Percentiles rank a stretch among this genome's conserved stretches.
Evolutionary conservation across 2,329 filamentous ascomycete species (phyloP).

Genomic region (Boeremia exigua): DNA sequence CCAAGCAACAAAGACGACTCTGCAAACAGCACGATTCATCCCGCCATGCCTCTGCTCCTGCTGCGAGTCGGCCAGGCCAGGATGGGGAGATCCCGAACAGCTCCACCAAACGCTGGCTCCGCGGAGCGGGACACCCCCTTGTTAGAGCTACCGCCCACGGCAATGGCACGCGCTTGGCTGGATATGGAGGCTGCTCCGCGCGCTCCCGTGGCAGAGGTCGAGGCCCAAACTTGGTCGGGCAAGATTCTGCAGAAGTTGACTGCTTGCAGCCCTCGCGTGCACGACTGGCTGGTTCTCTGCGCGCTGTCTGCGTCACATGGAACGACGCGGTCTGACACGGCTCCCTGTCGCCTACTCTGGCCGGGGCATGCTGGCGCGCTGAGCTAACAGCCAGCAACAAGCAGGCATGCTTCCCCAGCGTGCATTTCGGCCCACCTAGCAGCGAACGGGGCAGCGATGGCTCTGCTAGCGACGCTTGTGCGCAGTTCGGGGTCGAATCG

Average conservation of each 20-base stretch:
- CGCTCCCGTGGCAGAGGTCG: slow-evolving; percentile 22
- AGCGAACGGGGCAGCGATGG: slow-evolving; percentile 29
- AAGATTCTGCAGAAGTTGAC: slow-evolving; percentile 15
- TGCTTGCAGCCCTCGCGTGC: slow-evolving; percentile 25
- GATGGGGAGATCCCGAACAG: slow-evolving; percentile 1
- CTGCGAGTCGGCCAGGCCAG: neutral
- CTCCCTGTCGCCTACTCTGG: slow-evolving; percentile 5
- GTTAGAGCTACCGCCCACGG: slow-evolving; percentile 20
- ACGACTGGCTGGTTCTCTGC: slow-evolving; percentile 13
- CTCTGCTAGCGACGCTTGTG: slow-evolving; percentile 34
- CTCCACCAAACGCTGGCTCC: slow-evolving; percentile 14
- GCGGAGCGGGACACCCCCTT: slow-evolving; percentile 14
- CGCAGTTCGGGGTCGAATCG: slow-evolving; percentile 31
- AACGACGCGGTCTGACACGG: neutral
- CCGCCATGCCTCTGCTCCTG: neutral
- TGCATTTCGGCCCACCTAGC: slow-evolving; percentile 22
- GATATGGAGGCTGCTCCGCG: slow-evolving; percentile 14
- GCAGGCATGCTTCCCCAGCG: slow-evolving; percentile 14
- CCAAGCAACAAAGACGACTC: neutral
- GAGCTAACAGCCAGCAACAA: neutral
- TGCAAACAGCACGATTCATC: neutral
- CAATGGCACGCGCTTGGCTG: slow-evolving; percentile 14
- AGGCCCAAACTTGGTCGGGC: slow-evolving; percentile 18
- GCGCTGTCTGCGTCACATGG: slow-evolving; percentile 17
- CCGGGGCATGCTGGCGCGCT: neutral